Conservation (phyloP, 768 basidiomycete genomes). For the Neoboletus magnificus region DNA sequence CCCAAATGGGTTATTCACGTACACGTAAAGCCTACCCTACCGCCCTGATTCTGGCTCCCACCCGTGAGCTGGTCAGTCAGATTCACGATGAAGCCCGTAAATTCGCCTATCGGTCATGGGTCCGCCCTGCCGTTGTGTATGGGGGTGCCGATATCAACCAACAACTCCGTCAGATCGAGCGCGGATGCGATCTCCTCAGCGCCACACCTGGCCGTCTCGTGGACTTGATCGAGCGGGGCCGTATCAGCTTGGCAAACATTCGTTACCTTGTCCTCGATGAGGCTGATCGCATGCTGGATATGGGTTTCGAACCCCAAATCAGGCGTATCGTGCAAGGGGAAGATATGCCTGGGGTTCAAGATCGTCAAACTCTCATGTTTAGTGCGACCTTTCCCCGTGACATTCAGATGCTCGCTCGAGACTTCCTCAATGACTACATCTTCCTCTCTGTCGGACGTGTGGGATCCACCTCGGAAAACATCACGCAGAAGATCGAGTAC, state of each 20-base stretch:
- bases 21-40: slow-evolving; percentile 92
- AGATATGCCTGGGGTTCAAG: slow-evolving; percentile 92
- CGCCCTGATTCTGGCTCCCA: slow-evolving; percentile 95
- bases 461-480: slow-evolving; percentile 98
- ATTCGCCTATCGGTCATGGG: slow-evolving; percentile 99
- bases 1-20: slow-evolving; percentile 53
- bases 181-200: slow-evolving; percentile 94
- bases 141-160: slow-evolving; percentile 98
- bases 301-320: slow-evolving; percentile 99
- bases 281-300: slow-evolving; percentile 99
- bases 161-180: slow-evolving; percentile 91
- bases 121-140: slow-evolving; percentile 97
- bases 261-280: slow-evolving; percentile 98
- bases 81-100: slow-evolving; percentile 99
- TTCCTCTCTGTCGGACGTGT: slow-evolving; percentile 99
- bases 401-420: slow-evolving; percentile 94
- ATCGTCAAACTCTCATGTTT: slow-evolving; percentile 99
- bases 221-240: slow-evolving; percentile 96
- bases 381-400: slow-evolving; percentile 99
- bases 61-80: slow-evolving; percentile 97
- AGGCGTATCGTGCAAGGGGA: slow-evolving; percentile 96
- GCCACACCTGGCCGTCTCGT: slow-evolving; percentile 98
- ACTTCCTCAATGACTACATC: slow-evolving; percentile 97
- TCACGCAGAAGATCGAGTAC: slow-evolving; percentile 98
- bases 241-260: slow-evolving; percentile 94